Percentiles rank a stretch among this genome's conserved stretches.
phyloP scores from a whole-genome alignment of 371 early-diverging fungal genomes.

The Syncephalastrum racemosum region DNA sequence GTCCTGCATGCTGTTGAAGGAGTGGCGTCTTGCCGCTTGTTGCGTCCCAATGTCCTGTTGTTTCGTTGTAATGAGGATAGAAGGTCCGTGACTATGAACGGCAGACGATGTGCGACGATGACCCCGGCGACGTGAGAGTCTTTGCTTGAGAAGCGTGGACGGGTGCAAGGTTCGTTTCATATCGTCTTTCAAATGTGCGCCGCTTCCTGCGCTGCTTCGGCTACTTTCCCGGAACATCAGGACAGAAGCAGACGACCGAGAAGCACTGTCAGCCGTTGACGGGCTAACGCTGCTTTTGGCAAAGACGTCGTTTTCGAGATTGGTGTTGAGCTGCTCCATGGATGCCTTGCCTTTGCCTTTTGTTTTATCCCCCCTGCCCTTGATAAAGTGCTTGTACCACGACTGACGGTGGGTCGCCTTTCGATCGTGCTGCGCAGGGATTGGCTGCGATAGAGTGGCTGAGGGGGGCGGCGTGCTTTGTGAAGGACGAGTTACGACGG shows the following conservation, averaged over 20 bases:
- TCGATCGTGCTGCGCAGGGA: not conserved
- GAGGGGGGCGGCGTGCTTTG: constrained; percentile 20
- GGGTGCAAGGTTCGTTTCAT: too few species aligned
- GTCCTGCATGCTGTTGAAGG: too few species aligned
- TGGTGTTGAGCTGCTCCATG: constrained; percentile 4
- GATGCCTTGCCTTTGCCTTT: constrained; percentile 16
- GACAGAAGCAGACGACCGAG: constrained; percentile 4
- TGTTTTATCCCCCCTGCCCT: constrained; percentile 11
- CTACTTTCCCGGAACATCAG: constrained; percentile 14
- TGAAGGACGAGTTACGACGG: constrained; percentile 12
- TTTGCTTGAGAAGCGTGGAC: not conserved
- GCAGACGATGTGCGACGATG: constrained; percentile 16
- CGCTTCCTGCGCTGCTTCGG: constrained; percentile 8
- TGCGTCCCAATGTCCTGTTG: not conserved
- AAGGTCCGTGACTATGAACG: not conserved
- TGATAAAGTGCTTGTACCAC: constrained; percentile 25
- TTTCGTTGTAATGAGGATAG: not conserved
- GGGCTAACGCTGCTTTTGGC: not conserved
- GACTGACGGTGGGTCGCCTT: constrained; percentile 18
- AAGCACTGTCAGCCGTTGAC: constrained; percentile 3
- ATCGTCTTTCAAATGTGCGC: not conserved
- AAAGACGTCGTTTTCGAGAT: too few species aligned
- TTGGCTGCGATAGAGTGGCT: constrained; percentile 3
- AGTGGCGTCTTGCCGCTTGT: too few species aligned
- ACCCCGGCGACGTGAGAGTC: not conserved